phyloP scores from a whole-genome alignment of 495 filamentous ascomycete species.

The Xylaria scruposa region DNA sequence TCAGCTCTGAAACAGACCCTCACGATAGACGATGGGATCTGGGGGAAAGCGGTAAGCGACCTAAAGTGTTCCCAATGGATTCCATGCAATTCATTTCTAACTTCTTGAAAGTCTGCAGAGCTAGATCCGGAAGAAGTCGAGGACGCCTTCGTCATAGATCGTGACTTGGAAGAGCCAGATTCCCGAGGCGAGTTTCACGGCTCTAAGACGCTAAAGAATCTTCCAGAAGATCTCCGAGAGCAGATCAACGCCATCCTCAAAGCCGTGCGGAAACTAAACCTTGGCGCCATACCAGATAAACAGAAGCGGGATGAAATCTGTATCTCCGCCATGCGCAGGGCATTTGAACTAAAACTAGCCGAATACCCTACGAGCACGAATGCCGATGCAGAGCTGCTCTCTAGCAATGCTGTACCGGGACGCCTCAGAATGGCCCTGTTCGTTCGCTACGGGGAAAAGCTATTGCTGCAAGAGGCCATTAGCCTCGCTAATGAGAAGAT shows the following conservation, averaged over 20 bases:
- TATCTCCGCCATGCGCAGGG: conserved; percentile 47
- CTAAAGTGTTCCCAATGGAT: neutral
- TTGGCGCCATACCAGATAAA: conserved; percentile 47
- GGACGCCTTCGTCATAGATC: conserved; percentile 54
- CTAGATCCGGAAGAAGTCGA: conserved; percentile 49
- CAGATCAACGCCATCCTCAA: conserved; percentile 52
- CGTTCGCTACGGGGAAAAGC: conserved; percentile 83
- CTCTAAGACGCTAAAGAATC: conserved; percentile 39
- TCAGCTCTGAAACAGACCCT: conserved; percentile 49
- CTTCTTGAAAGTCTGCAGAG: conserved; percentile 29
- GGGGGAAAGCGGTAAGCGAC: conserved; percentile 52
- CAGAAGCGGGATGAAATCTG: conserved; percentile 47
- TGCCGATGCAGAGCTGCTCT: conserved; percentile 66
- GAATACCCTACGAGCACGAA: conserved; percentile 69
- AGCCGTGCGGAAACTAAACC: conserved; percentile 47
- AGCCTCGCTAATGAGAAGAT: conserved; percentile 44
- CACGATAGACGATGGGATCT: conserved; percentile 46
- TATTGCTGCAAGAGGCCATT: conserved; percentile 62
- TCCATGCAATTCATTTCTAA: conserved; percentile 23
- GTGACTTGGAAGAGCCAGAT: conserved; percentile 49
- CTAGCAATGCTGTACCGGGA: conserved; percentile 35
- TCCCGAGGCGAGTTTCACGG: conserved; percentile 40
- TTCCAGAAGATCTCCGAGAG: conserved; percentile 47
- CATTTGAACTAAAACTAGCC: conserved; percentile 49
- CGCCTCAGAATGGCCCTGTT: conserved; percentile 72